A percentile compares a stretch with the other conserved stretches of the same genome.
phyloP scores from a whole-genome alignment of 2,329 filamentous ascomycete genomes.

The Fusarium scirpi region DNA sequence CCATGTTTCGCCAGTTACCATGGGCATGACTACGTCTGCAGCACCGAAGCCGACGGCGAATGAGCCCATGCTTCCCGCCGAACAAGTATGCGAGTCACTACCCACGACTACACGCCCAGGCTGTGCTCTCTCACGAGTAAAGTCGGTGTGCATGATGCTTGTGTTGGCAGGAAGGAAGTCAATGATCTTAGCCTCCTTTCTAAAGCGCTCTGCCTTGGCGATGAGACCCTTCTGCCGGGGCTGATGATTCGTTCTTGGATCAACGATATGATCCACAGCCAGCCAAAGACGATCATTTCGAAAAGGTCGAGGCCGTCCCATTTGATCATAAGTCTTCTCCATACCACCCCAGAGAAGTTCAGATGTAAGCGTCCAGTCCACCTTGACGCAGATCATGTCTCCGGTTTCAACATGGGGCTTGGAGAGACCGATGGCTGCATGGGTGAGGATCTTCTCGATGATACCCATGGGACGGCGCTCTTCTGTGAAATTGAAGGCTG shows the following conservation, averaged over 20 bases:
- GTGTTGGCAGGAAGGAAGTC: slow-evolving; percentile 47
- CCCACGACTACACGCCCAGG: slow-evolving; percentile 59
- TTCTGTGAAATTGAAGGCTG: not conserved
- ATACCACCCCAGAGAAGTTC: slow-evolving; percentile 11
- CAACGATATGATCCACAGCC: not conserved
- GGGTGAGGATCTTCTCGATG: not conserved
- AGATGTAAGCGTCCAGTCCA: slow-evolving; percentile 11
- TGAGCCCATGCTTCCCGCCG: slow-evolving; percentile 55
- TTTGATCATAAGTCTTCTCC: slow-evolving; percentile 51
- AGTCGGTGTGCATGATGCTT: slow-evolving; percentile 62
- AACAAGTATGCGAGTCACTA: slow-evolving; percentile 61
- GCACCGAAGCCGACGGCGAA: slow-evolving; percentile 60
- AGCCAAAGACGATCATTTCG: not conserved
- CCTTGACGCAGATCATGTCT: slow-evolving; percentile 5
- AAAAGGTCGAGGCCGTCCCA: slow-evolving; percentile 46
- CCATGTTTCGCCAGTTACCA: slow-evolving; percentile 61
- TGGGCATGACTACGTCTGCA: slow-evolving; percentile 58
- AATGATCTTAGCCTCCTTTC: slow-evolving; percentile 56
- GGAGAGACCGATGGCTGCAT: not conserved
- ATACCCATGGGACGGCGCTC: not conserved
- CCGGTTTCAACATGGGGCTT: not conserved
- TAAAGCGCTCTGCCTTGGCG: not conserved
- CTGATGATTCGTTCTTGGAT: not conserved
- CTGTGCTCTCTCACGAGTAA: slow-evolving; percentile 57
- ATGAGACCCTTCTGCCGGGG: not conserved